Evolutionary conservation across 805 yeast genomes (phyloP), one percentile per base, ranked within the genome.

Genomic region (Spathaspora passalidarum): DNA sequence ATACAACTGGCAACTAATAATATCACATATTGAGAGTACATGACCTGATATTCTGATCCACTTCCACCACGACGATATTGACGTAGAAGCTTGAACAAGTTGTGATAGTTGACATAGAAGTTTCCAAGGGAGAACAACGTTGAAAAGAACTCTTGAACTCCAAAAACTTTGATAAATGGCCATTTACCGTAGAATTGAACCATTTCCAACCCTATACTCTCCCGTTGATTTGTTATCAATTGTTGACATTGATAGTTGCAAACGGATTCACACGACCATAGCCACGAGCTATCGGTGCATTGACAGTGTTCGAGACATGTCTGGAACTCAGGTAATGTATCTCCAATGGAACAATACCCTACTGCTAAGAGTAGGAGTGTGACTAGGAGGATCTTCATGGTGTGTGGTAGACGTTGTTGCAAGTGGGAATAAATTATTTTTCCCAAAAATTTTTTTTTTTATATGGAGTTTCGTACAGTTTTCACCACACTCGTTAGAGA

Each of bases 141-240:
- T 34, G 72, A 65, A 29, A 61, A 59, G 21, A 69, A 23, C 46
- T 72, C 76, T 20, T 69, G 68, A 18, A 65, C 54, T 1, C 74
- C 75, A 25, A 63, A 55, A 1, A 70, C 54, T 23, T 75, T 53
- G 5, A 42, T 46, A 43, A 72, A 72, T 4, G 76, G 76, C 76
- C 76, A 72, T 49, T 72, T 72, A 4, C 76, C 76, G 41, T 59
- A 56, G 49, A 69, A 72, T 48, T 72, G 72, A n/a, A 69, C 74
- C 52, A 64, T 54, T 4, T 59, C 59, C 7, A 54, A 49, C 2
- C 60, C 61, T 0, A 40, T 19, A 5, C 26, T 37, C 19, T 45
- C 38, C 14, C 73, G 49, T 21, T 45, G 44, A 18, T 54, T 49
- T 4, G 72, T 63, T 22, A 70, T 53, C 8, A 57, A 46, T 49